A percentile compares a stretch with the other conserved stretches of the same genome.
phyloP scores from a whole-genome alignment of 768 basidiomycete genomes.

The Daedaleopsis nitida region DNA sequence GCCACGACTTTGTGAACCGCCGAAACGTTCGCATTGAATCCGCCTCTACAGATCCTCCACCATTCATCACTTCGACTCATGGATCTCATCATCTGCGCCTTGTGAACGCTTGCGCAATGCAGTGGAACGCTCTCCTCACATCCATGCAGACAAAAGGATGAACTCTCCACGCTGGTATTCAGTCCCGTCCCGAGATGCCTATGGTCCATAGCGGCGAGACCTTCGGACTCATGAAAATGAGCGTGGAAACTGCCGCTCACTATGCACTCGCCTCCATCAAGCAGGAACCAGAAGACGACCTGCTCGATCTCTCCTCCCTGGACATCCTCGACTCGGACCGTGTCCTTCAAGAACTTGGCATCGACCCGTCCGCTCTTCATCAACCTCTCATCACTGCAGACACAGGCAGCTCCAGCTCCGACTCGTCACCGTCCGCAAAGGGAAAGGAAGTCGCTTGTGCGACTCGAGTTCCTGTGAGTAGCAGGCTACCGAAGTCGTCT shows the following conservation, averaged over 20 bases:
- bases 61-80: slow-evolving; percentile 17
- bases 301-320: neutral
- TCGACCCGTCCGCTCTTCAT: no score
- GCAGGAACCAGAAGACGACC: neutral
- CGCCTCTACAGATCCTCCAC: neutral
- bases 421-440: no score
- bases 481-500: no score
- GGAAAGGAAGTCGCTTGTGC: no score
- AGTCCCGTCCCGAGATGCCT: neutral
- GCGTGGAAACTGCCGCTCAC: neutral
- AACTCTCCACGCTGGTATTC: neutral
- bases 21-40: slow-evolving; percentile 23
- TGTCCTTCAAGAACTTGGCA: neutral
- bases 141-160: neutral
- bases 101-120: slow-evolving; percentile 18
- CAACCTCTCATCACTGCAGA: no score
- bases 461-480: no score
- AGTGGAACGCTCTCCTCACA: slow-evolving; percentile 15
- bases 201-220: slow-evolving; percentile 11
- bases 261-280: neutral
- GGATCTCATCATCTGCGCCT: slow-evolving; percentile 32
- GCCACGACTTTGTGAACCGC: slow-evolving; percentile 27
- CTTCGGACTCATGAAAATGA: slow-evolving; percentile 9
- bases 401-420: no score
- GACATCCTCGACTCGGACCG: neutral